These are phyloP conservation scores for Botrytis porri DNA, from an alignment of 2,329 filamentous ascomycete genomes.

Conservation along the genomic window DNA sequence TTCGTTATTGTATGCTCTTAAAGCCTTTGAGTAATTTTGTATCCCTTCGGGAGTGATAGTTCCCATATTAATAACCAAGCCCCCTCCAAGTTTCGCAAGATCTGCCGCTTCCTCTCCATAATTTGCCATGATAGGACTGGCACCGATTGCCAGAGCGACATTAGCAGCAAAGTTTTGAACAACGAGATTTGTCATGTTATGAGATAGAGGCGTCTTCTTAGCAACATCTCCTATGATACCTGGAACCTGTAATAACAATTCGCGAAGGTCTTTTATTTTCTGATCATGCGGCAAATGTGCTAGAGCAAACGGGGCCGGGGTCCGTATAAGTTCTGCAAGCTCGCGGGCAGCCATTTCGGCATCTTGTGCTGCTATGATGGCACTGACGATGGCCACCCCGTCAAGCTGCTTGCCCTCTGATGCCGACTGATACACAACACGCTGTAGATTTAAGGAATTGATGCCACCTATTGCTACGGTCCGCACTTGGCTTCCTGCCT, in stretches of 20 bases:
- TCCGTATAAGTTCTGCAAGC: constrained; percentile 54
- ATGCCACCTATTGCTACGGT: constrained; percentile 89
- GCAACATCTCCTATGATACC: constrained; percentile 59
- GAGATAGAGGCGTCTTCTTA: constrained; percentile 67
- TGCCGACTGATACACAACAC: constrained; percentile 68
- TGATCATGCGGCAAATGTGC: constrained; percentile 20
- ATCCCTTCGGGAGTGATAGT: constrained; percentile 77
- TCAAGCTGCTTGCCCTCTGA: constrained; percentile 59
- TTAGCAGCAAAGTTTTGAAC: constrained; percentile 96
- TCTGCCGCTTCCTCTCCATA: constrained; percentile 79
- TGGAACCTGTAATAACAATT: constrained; percentile 28
- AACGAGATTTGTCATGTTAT: constrained; percentile 97
- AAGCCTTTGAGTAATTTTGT: constrained; percentile 67
- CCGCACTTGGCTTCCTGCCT: constrained; percentile 44
- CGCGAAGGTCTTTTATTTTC: constrained; percentile 30
- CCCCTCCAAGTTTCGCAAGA: constrained; percentile 71
- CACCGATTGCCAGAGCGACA: constrained; percentile 78
- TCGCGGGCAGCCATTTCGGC: constrained; percentile 60
- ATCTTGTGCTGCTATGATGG: constrained; percentile 71
- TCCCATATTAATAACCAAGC: constrained; percentile 92
- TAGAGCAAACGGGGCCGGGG: constrained; percentile 33
- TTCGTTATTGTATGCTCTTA: constrained; percentile 76
- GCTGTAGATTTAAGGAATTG: constrained; percentile 70
- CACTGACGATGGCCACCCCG: constrained; percentile 85
- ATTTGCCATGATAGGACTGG: constrained; percentile 92